Evolutionary conservation across 768 basidiomycete genomes (phyloP), one percentile per base, ranked within the genome.

Genomic region (Pholiota microspora): DNA sequence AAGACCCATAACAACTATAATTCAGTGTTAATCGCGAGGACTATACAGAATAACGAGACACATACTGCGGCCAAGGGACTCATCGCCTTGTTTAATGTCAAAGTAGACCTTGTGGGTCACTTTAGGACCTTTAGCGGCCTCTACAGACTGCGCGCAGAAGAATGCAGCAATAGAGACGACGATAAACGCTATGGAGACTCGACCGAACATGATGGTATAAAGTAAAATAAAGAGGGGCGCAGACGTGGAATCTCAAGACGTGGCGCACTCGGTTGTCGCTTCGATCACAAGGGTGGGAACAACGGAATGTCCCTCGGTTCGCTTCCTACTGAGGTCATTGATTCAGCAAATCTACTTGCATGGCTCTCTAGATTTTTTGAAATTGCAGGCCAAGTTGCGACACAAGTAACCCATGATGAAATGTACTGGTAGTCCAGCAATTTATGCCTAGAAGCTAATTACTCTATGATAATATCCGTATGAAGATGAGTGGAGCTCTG

Each of bases 41-140:
- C 49, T n/a, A 15, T n/a, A 57, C 36, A 54, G 58, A 16, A 53
- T 15, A 24, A 28, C 45, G 36, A 50, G 34, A 42, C 16, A 72
- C 76, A 50, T 69, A 92, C 93, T 77, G 58, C 95, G 82, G 51
- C 96, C 96, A 40, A 98, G 49, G 47, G 85, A 78, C 71, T 89
- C 77, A 71, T 89, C 94, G 25, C 96, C 96, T 72, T 97, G 95
- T 63, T 88, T 86, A 54, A 98, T 86, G 71, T 97, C 94, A 67
- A 98, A 97, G 78, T 85, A 97, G 61, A 97, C 88, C 73, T 89
- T 93, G 81, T 90, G 77, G 44, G 96, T 97, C 64, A 98, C 86
- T 73, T 80, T 86, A 12, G 96, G 96, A 13, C 89, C 87, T 64
- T 92, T 95, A 28, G 83, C 81, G 10, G 93, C 93, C 60, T 94